These are phyloP conservation scores for Apiotrichum sp. DNA, from an alignment of 1,284 basidiomycete genomes.

Conservation along the genomic window DNA sequence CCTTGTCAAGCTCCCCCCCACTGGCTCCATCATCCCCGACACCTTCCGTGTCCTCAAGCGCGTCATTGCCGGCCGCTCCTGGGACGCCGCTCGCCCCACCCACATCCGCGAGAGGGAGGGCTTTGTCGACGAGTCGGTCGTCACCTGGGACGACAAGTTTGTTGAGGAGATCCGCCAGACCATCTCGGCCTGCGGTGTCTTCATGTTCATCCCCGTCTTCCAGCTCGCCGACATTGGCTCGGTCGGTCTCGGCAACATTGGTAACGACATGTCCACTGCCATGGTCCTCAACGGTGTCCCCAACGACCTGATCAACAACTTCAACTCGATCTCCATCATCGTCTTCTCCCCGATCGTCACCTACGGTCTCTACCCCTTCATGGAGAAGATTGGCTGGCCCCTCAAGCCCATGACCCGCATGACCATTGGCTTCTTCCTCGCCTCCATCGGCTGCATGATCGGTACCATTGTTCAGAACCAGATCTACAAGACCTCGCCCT, in stretches of 20 bases:
- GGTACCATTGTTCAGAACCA: conserved; percentile 49
- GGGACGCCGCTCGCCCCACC: conserved; percentile 48
- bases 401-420: conserved; percentile 35
- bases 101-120: conserved; percentile 36
- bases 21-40: conserved; percentile 49
- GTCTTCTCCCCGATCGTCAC: conserved; percentile 49
- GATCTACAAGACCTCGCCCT: conserved; percentile 48
- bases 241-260: conserved; percentile 44
- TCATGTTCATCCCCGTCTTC: conserved; percentile 50
- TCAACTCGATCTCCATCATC: conserved; percentile 50
- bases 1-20: conserved; percentile 47
- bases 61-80: conserved; percentile 36
- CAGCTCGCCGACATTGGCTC: conserved; percentile 41
- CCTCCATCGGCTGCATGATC: conserved; percentile 45
- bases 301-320: conserved; percentile 50
- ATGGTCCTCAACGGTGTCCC: conserved; percentile 48
- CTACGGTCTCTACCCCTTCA: conserved; percentile 47
- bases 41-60: conserved; percentile 32
- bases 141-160: conserved; percentile 51
- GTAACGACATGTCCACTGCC: conserved; percentile 40
- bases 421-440: conserved; percentile 39
- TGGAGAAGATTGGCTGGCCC: conserved; percentile 40
- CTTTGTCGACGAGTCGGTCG: conserved; percentile 34
- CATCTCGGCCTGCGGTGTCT: conserved; percentile 49
- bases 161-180: conserved; percentile 49